A percentile compares a stretch with the other conserved stretches of the same genome.
phyloP scores from a whole-genome alignment of 371 early-diverging fungal species.

The Saksenaea vasiformis region DNA sequence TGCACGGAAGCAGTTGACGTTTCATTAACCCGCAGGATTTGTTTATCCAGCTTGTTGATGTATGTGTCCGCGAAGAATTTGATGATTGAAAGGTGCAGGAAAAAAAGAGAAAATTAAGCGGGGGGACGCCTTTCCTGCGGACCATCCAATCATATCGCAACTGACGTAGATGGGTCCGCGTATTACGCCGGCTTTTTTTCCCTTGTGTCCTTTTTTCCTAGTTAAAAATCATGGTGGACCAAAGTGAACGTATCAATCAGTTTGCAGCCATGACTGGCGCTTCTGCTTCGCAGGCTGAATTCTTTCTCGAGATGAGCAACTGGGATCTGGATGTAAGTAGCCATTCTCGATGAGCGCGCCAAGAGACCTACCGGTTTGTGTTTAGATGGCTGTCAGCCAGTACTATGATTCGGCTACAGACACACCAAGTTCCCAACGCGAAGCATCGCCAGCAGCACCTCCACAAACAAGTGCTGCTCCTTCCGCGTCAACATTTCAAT shows the following conservation, averaged over 20 bases:
- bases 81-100: no score
- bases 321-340: slow-evolving; percentile 72
- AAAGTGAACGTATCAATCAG: slow-evolving; percentile 58
- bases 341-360: background rate
- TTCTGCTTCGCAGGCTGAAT: slow-evolving; percentile 63
- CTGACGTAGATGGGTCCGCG: slow-evolving; percentile 4
- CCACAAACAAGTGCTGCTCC: background rate
- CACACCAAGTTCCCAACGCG: background rate
- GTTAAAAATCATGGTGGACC: slow-evolving; percentile 48
- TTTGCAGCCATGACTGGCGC: slow-evolving; percentile 64
- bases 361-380: background rate
- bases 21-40: no score
- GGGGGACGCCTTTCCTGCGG: background rate
- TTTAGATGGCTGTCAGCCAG: slow-evolving; percentile 23
- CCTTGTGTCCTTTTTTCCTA: background rate
- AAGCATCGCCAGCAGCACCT: background rate
- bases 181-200: background rate
- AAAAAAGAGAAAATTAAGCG: no score
- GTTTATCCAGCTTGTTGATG: no score
- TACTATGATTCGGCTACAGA: slow-evolving; percentile 21
- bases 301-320: slow-evolving; percentile 73
- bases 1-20: no score
- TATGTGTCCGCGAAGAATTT: no score
- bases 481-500: background rate
- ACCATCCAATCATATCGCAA: background rate